Evolutionary conservation across 495 filamentous ascomycete genomes (phyloP), one percentile per base, ranked within the genome.

Genomic region (Parmelia sp.): DNA sequence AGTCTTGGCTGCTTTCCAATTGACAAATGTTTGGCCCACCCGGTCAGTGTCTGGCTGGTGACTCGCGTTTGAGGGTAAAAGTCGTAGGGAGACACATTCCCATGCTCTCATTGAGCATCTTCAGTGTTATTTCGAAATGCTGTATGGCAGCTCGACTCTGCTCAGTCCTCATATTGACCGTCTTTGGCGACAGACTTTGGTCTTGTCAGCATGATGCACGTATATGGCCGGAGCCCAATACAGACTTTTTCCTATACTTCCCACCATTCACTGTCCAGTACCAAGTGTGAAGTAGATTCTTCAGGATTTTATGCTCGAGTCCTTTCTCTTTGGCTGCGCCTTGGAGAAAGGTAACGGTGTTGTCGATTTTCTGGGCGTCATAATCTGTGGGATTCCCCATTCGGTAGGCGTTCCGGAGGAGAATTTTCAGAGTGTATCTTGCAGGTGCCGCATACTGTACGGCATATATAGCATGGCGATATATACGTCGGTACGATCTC

Each of bases 391-490:
- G 65, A 8, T 73, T 65, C 47, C 77, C 75, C 36, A 80, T 80
- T 45, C 91, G 89, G 74, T 96, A 98, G 14, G 86, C 84, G 0
- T 68, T 73, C 55, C 90, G 86, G 42, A 98, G 70, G 64, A 81
- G 82, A 56, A 86, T 78, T 42, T 82, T 81, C 31, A 90, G 71
- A 1, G 83, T 80, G 76, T 83, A 86, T 60, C 90, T 88, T 31
- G 86, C 79, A 1, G 95, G 94, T 55, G 83, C 83, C 0, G 92
- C 85, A 77, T 89, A 94, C 63, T 90, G 88, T 37, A 96, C 82
- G 3, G 90, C 92, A 49, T 84, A 88, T 19, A 97, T 82, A 19
- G 83, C 81, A 19, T 83, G 82, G 51, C 88, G 86, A 68, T 88
- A 89, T 45, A 98, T 80, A 42, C 84, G 78, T 61, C 94, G 87